A percentile compares a stretch with the other conserved stretches of the same genome.
Conservation (phyloP, 441 rosid species). For the Adansonia gregorii region DNA sequence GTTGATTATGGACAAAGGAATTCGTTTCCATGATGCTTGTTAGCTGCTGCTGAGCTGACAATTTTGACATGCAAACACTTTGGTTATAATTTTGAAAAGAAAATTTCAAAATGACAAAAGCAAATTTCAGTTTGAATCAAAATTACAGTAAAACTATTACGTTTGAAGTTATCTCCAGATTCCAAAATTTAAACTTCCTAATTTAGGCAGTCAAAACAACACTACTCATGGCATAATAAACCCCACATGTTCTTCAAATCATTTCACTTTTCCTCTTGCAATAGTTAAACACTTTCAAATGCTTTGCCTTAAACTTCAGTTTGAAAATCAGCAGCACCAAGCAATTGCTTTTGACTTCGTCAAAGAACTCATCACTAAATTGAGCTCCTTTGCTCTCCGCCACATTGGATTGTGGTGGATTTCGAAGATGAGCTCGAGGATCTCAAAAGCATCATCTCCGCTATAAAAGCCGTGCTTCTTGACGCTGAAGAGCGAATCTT, state of each 20-base stretch:
- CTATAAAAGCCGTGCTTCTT: not conserved
- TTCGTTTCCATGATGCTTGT: no score
- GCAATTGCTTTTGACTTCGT: not conserved
- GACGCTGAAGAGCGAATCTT: not conserved
- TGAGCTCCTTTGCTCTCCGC: not conserved
- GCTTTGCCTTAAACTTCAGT: not conserved
- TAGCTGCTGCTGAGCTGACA: no score
- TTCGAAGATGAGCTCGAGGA: not conserved
- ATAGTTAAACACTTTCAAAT: not conserved
- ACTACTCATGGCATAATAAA: no score
- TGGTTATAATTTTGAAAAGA: no score
- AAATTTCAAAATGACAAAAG: no score
- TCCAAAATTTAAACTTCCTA: no score
- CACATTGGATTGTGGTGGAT: not conserved
- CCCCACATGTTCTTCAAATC: not conserved
- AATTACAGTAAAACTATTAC: no score
- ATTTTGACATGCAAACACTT: no score
- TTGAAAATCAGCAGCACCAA: not conserved
- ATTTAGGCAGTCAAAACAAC: no score
- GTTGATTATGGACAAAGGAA: no score
- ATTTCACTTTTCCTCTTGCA: not conserved
- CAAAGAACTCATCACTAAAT: not conserved
- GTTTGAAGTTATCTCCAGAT: no score
- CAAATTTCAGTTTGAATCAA: no score
- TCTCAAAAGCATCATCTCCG: not conserved